Evolutionary conservation across 2,329 filamentous ascomycete genomes (phyloP).

Genomic region (Verticillium klebahnii): DNA sequence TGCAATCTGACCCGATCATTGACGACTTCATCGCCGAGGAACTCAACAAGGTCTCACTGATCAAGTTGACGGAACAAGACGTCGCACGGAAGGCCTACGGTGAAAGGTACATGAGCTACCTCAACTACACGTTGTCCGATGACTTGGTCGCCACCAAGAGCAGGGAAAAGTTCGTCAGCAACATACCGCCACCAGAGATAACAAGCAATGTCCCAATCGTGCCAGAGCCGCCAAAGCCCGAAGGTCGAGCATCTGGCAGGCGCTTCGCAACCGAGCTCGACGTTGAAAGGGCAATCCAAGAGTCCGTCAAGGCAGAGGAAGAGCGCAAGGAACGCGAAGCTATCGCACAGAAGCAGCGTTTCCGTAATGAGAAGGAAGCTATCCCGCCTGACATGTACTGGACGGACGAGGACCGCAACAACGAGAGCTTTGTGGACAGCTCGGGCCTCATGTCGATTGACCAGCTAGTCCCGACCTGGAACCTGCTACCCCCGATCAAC

Average conservation of each 20-base stretch:
- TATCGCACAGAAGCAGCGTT: conserved; percentile 61
- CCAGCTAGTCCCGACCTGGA: conserved; percentile 64
- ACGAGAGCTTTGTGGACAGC: conserved; percentile 58
- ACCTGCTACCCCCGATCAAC: conserved; percentile 67
- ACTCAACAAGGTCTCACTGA: conserved; percentile 35
- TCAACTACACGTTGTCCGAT: conserved; percentile 51
- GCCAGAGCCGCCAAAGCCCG: conserved; percentile 36
- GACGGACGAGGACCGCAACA: conserved; percentile 53
- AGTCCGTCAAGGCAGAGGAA: conserved; percentile 66
- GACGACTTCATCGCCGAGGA: conserved; percentile 41
- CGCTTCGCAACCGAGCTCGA: conserved; percentile 70
- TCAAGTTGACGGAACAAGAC: conserved; percentile 32
- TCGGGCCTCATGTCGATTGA: conserved; percentile 62
- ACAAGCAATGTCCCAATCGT: conserved; percentile 28
- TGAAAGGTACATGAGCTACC: conserved; percentile 45
- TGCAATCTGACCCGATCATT: conserved; percentile 34
- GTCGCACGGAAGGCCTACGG: conserved; percentile 36
- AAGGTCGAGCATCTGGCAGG: conserved; percentile 48
- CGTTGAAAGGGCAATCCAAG: conserved; percentile 65
- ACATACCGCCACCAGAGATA: conserved; percentile 28
- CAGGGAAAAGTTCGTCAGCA: conserved; percentile 46
- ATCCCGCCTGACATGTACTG: conserved; percentile 67
- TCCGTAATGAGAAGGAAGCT: conserved; percentile 73
- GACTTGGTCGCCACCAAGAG: conserved; percentile 51
- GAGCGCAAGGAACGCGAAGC: conserved; percentile 65